Base-by-base conservation (phyloP, 73 alveolate species). In the Tetrahymena malaccensis region DNA sequence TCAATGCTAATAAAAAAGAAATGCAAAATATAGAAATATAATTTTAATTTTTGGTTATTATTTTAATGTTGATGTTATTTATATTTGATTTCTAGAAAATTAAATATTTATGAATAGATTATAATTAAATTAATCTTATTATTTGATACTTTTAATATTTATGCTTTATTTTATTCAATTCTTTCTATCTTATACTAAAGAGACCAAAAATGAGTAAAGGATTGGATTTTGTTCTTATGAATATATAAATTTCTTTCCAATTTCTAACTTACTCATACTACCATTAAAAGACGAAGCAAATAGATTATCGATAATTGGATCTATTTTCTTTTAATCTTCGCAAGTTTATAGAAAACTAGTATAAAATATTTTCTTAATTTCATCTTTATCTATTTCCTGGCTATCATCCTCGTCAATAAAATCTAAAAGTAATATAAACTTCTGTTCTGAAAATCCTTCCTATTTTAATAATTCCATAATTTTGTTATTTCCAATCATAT, bases 341-440 rank as follows among this genome's bases (percentile, higher is more conserved):
- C 89, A 27, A 22, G 89, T 70, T n/a, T 70, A 33, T 8, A 70
- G 37, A 12, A 70, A 70, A 70, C 89, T 70, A 11, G 94, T 33
- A 10, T 84, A 58, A 55, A 95, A 89, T 10, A 95, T 95, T 10
- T 93, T 56, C 93, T 95, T 94, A 0, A 95, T 95, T 34, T 95
- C 97, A 44, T 44, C 84, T 93, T 57, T 85, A n/a, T 89, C 94
- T 15, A 95, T 95, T 9, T 31, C 34, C 1, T 84, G 70, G 89
- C 94, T 94, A 50, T 38, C 93, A 17, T 95, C 95, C 21, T 85
- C 44, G 89, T 95, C 97, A 34, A 93, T 89, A 34, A 95, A 50
- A 50, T 95, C 97, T 17, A 95, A 17, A 15, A 95, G 56, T 11
- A 95, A 35, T 27, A 37, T 37, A 55, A 95, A 37, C 43, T 95